A percentile compares a stretch with the other conserved stretches of the same genome.
Conservation (phyloP, 1,284 basidiomycete genomes). For the Athelia sp. region DNA sequence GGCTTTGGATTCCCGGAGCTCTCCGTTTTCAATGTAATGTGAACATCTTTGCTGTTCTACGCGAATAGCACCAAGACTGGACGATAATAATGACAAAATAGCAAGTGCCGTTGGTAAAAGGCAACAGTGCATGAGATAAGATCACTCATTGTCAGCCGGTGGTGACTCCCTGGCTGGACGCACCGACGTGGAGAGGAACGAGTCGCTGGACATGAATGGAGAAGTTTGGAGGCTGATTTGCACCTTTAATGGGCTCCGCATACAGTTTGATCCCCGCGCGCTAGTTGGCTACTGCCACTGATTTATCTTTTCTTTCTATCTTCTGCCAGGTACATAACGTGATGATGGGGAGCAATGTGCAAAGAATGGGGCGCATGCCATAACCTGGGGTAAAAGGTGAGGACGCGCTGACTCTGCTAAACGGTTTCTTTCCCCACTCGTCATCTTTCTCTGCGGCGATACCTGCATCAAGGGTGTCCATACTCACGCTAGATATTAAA, state of each 20-base stretch:
- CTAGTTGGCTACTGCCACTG: not conserved
- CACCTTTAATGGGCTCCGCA: constrained; percentile 71
- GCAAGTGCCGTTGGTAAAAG: no score
- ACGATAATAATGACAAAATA: no score
- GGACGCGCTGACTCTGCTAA: not conserved
- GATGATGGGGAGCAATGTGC: constrained; percentile 63
- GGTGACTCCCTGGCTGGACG: constrained; percentile 62
- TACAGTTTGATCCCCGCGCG: constrained; percentile 50
- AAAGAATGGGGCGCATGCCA: constrained; percentile 36
- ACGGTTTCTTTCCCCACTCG: not conserved
- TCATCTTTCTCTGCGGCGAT: not conserved
- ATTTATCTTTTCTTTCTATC: not conserved
- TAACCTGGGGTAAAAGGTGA: constrained; percentile 10
- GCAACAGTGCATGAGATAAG: no score
- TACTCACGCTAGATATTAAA: no score
- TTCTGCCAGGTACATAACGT: constrained; percentile 48
- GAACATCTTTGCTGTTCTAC: no score
- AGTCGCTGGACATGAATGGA: constrained; percentile 68
- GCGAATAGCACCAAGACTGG: no score
- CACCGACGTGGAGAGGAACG: constrained; percentile 63
- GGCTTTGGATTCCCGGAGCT: not conserved
- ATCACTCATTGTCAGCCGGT: constrained; percentile 49
- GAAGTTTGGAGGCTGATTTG: constrained; percentile 72
- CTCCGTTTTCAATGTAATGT: no score
- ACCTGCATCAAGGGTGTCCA: no score